phyloP scores from a whole-genome alignment of 2,329 filamentous ascomycete genomes.

The Aspergillus latus region DNA sequence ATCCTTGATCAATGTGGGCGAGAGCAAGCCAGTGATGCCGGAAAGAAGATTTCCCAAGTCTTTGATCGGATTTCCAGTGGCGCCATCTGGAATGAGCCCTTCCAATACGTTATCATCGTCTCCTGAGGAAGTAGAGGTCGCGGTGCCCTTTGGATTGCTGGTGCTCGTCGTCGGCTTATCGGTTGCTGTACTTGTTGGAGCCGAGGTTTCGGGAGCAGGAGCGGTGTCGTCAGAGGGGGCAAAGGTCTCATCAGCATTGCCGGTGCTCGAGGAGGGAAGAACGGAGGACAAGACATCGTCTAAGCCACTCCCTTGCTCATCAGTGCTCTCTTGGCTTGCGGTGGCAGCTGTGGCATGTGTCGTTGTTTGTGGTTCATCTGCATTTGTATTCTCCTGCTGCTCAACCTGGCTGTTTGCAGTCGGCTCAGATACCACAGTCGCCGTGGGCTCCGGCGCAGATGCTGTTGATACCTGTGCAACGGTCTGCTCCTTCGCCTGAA shows the following conservation, averaged over 20 bases:
- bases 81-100: slow-evolving; percentile 14
- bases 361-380: slow-evolving; percentile 4
- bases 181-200: slow-evolving; percentile 5
- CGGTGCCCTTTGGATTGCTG: neutral
- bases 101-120: slow-evolving; percentile 1
- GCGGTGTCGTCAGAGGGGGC: neutral
- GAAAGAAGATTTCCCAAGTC: slow-evolving; percentile 36
- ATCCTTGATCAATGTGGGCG: slow-evolving; percentile 31
- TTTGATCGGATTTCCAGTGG: slow-evolving; percentile 18
- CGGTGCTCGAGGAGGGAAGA: neutral
- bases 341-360: slow-evolving; percentile 2
- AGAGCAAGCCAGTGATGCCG: slow-evolving; percentile 28
- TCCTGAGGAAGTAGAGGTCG: neutral
- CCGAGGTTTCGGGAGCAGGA: slow-evolving; percentile 3
- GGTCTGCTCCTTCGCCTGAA: slow-evolving; percentile 17
- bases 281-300: slow-evolving; percentile 3
- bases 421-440: slow-evolving; percentile 12
- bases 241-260: neutral
- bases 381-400: slow-evolving; percentile 9
- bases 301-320: slow-evolving; percentile 2
- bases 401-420: neutral
- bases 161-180: neutral
- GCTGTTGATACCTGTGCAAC: slow-evolving; percentile 14
- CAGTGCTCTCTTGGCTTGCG: neutral
- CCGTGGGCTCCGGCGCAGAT: slow-evolving; percentile 11